Evolutionary conservation across 345 rosid species (phyloP).

Genomic region (Conringia planisiliqua): DNA sequence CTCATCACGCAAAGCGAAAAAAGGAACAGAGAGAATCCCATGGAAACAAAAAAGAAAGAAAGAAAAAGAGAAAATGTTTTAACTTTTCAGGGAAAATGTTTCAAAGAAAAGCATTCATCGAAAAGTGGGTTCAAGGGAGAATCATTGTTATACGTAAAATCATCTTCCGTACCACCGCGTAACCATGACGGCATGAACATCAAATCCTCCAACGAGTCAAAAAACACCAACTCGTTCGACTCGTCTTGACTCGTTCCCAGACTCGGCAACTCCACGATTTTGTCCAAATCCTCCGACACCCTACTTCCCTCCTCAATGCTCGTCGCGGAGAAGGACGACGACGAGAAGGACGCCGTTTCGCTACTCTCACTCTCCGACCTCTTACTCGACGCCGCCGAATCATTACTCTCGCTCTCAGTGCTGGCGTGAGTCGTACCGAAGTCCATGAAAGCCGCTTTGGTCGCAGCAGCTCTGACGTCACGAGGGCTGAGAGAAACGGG

Average conservation of each 20-base stretch:
- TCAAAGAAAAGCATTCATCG: slow-evolving; percentile 14
- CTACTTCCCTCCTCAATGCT: slow-evolving; percentile 41
- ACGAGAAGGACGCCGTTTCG: slow-evolving; percentile 1
- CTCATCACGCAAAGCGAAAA: slow-evolving; percentile 14
- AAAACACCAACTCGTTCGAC: slow-evolving; percentile 50
- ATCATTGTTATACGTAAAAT: slow-evolving; percentile 15
- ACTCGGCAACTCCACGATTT: slow-evolving; percentile 76
- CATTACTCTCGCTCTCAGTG: background rate
- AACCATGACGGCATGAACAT: slow-evolving; percentile 28
- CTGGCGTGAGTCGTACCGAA: background rate
- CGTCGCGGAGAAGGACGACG: slow-evolving; percentile 17
- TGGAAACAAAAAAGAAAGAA: background rate
- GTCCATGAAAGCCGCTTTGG: slow-evolving; percentile 80
- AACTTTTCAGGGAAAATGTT: too few species aligned
- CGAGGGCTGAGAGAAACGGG: slow-evolving; percentile 66
- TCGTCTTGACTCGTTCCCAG: slow-evolving; percentile 50
- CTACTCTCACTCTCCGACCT: slow-evolving; percentile 1
- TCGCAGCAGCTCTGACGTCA: slow-evolving; percentile 91
- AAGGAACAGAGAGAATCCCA: slow-evolving; percentile 16
- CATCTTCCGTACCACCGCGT: slow-evolving; percentile 7
- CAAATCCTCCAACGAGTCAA: slow-evolving; percentile 44
- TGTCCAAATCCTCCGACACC: slow-evolving; percentile 55
- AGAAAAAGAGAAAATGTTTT: background rate
- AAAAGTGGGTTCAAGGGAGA: slow-evolving; percentile 14
- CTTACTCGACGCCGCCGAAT: slow-evolving; percentile 6